Percentiles rank a stretch among this genome's conserved stretches.
Evolutionary conservation across 768 basidiomycete species (phyloP).

Genomic region (Leucocoprinus birnbaumii): DNA sequence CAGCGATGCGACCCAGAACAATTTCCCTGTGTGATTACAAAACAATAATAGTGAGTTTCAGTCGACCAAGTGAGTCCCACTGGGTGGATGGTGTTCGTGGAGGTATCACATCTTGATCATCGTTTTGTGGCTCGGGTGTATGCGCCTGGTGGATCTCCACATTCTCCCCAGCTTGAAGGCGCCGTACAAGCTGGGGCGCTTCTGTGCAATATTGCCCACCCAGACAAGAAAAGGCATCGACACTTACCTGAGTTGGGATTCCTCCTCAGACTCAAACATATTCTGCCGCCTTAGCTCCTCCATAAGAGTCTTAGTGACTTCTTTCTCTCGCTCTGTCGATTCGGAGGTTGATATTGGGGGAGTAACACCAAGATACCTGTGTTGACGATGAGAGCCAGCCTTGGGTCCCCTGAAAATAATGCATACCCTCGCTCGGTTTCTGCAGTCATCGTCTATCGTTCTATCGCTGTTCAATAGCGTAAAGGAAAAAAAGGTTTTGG

Average conservation of each 20-base stretch:
- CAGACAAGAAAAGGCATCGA: background rate
- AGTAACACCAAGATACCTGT: slow-evolving; percentile 78
- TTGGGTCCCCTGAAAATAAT: background rate
- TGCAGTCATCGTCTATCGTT: slow-evolving; percentile 11
- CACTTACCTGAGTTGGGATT: slow-evolving; percentile 82
- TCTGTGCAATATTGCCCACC: background rate
- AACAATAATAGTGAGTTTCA: slow-evolving; percentile 2
- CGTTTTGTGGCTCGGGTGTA: background rate
- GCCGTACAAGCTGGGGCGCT: background rate
- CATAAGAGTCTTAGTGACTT: slow-evolving; percentile 83
- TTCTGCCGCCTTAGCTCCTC: slow-evolving; percentile 84
- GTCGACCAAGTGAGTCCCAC: background rate
- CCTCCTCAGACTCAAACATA: slow-evolving; percentile 87
- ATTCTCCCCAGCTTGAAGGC: background rate
- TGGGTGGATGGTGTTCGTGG: background rate
- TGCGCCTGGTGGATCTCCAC: background rate
- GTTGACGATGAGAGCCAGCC: slow-evolving; percentile 12
- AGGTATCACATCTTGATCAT: too few relatives aligned
- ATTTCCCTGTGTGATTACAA: slow-evolving; percentile 65
- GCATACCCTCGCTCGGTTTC: slow-evolving; percentile 11
- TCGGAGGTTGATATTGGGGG: slow-evolving; percentile 78
- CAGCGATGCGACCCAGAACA: slow-evolving; percentile 85
- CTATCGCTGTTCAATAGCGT: background rate
- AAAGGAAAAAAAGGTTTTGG: background rate
- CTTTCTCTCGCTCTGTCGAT: slow-evolving; percentile 76